Conservation (phyloP, 1,284 basidiomycete species). For the Amylostereum chailletii region DNA sequence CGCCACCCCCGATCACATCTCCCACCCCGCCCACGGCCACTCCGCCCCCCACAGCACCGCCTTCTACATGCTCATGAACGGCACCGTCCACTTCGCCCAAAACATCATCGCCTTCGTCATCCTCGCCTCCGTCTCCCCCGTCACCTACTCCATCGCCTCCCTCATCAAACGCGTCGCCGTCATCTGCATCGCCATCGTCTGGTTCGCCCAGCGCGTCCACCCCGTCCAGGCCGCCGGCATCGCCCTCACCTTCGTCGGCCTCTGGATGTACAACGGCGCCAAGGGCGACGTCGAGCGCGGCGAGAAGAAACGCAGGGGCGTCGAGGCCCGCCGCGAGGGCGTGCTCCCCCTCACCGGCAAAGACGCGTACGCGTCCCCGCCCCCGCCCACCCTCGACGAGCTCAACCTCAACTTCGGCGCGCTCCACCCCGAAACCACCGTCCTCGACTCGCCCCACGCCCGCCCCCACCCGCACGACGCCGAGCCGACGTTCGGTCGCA, state of each 20-base stretch:
- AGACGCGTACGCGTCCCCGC: not conserved
- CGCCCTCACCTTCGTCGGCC: constrained; percentile 78
- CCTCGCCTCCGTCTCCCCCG: constrained; percentile 91
- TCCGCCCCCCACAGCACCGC: constrained; percentile 45
- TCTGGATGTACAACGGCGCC: constrained; percentile 95
- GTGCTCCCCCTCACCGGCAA: constrained; percentile 55
- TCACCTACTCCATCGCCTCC: constrained; percentile 97
- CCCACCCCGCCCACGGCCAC: constrained; percentile 41
- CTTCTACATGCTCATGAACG: constrained; percentile 85
- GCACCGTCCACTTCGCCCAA: constrained; percentile 93
- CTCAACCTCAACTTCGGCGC: constrained; percentile 19
- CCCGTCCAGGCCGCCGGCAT: constrained; percentile 86
- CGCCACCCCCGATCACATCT: constrained; percentile 29
- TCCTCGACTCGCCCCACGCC: not conserved
- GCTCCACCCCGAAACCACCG: constrained; percentile 10
- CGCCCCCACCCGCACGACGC: not conserved
- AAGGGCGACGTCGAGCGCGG: constrained; percentile 91
- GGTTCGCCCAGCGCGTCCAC: constrained; percentile 90
- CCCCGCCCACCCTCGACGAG: not conserved
- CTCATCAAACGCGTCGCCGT: constrained; percentile 97
- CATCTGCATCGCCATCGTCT: constrained; percentile 95
- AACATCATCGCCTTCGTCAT: constrained; percentile 97
- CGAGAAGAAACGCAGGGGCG: constrained; percentile 77
- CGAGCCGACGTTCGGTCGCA: constrained; percentile 22
- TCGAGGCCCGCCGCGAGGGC: constrained; percentile 74